Evolutionary conservation across 306 rosid species (phyloP).

Genomic region (Prunus campanulata): DNA sequence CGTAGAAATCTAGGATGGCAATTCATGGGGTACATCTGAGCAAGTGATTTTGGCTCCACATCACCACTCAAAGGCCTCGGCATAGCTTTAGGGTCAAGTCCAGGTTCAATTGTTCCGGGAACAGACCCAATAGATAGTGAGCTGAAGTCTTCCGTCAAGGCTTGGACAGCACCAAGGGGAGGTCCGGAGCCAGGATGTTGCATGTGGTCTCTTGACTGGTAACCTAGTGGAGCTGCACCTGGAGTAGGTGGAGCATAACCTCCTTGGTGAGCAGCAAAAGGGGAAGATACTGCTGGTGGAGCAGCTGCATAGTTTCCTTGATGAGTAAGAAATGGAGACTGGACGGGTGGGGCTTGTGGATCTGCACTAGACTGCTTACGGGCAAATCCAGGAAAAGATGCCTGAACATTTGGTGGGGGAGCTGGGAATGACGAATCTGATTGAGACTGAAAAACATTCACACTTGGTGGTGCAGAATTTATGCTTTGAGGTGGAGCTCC

Average conservation of each 20-base stretch:
- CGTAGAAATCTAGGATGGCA: constrained; percentile 76
- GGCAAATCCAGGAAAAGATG: constrained; percentile 70
- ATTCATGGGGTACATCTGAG: constrained; percentile 63
- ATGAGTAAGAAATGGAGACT: constrained; percentile 51
- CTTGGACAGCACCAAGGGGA: constrained; percentile 64
- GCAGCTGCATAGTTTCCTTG: constrained; percentile 54
- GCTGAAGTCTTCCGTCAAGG: constrained; percentile 81
- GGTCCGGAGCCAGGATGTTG: constrained; percentile 61
- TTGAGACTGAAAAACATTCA: constrained; percentile 43
- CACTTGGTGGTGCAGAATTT: constrained; percentile 37
- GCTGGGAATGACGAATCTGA: constrained; percentile 46
- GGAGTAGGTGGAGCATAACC: constrained; percentile 58
- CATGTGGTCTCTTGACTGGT: constrained; percentile 52
- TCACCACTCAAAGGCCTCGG: constrained; percentile 95
- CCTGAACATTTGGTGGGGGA: constrained; percentile 47
- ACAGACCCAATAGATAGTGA: constrained; percentile 78
- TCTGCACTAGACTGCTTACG: constrained; percentile 51
- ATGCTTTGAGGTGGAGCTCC: constrained; percentile 58
- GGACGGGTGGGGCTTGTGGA: constrained; percentile 52
- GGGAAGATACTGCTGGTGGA: constrained; percentile 42
- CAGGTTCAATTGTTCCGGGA: constrained; percentile 83
- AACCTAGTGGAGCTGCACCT: constrained; percentile 55
- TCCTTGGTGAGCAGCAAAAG: constrained; percentile 60
- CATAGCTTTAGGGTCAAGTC: constrained; percentile 66
- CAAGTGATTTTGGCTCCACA: constrained; percentile 59